Base-by-base conservation (phyloP, 495 filamentous ascomycete genomes). In the Podospora bellae-mahoneyi region DNA sequence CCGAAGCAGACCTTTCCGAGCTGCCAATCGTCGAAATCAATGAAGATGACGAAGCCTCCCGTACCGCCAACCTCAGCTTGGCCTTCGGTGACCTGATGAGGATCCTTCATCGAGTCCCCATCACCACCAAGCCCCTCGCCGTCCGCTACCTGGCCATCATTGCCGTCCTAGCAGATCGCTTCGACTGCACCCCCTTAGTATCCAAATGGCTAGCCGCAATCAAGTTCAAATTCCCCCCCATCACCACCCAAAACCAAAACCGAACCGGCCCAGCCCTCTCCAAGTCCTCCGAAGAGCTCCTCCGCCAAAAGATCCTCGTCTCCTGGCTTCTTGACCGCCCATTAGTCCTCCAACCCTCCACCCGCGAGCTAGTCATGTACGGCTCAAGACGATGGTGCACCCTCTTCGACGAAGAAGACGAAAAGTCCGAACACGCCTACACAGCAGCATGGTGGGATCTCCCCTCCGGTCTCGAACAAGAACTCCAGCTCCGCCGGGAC, bases 371-470 rank as follows among this genome's bases (percentile, higher is more conserved):
- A 57, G 84, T 95, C 55, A 71, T 91, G 60, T 77, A 83, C 57
- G 92, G 91, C 10, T 92, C 90, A 5, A 79, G 75, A 20, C 82
- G 77, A 53, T 95, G 92, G 92, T 74, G 71, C 23, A 73, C 81
- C 20, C 72, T 77, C 55, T 71, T 77, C 32, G 74, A 76, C 34
- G 78, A 78, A 0, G 79, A 78, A 19, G 78, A 83, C 5, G 76
- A 78, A n/a, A 6, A 48, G 15, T 0, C 39, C 9, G 77, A 79
- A 9, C 69, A 74, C 15, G 72, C 60, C 0, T 67, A 60, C n/a
- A 69, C 65, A 34, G 78, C 86, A 18, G 78, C 84, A 3, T 96
- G 92, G 92, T 91, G 89, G 85, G 84, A 90, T 70, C 76, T 96
- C n/a, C 87, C 89, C 0, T 80, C 86, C 69, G 86, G 85, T 0